A percentile compares a stretch with the other conserved stretches of the same genome.
Evolutionary conservation across 805 yeast species (phyloP).

Genomic region (Wickerhamiella hasegawae): DNA sequence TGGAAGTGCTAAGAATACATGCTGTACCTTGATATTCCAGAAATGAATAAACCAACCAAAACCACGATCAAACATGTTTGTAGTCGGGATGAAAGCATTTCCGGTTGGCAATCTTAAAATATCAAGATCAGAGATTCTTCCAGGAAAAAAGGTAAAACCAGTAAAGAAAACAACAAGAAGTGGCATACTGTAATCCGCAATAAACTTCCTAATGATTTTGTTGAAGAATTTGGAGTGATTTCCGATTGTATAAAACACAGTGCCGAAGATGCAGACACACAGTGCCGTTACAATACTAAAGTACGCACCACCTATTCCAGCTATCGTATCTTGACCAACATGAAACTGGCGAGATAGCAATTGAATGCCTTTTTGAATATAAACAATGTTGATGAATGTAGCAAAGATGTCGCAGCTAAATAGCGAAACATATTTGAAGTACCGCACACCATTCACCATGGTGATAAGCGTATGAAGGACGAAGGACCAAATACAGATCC

Average conservation of each 20-base stretch:
- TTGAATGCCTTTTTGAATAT: conserved; percentile 81
- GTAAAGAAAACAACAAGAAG: conserved; percentile 74
- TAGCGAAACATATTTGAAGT: conserved; percentile 53
- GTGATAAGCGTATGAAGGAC: conserved; percentile 64
- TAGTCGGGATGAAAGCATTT: conserved; percentile 61
- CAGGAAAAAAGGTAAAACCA: conserved; percentile 87
- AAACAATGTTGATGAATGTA: conserved; percentile 71
- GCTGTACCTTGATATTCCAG: conserved; percentile 57
- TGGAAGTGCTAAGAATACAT: conserved; percentile 81
- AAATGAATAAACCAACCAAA: conserved; percentile 68
- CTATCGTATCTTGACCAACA: conserved; percentile 19
- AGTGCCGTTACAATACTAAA: conserved; percentile 61
- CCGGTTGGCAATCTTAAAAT: conserved; percentile 55
- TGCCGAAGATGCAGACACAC: conserved; percentile 60
- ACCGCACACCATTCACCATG: conserved; percentile 46
- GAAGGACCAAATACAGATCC: conserved; percentile 90
- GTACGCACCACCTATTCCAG: conserved; percentile 34
- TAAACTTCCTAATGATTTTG: conserved; percentile 43
- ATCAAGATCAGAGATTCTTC: conserved; percentile 37
- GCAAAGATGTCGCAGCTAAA: conserved; percentile 92
- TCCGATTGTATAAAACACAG: conserved; percentile 42
- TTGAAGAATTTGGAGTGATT: conserved; percentile 44
- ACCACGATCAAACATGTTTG: conserved; percentile 17
- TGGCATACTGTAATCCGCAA: conserved; percentile 81
- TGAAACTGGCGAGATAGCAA: conserved; percentile 58